These are phyloP conservation scores for Diversispora eburnea DNA, from an alignment of 192 early-diverging fungal species.

Conservation along the genomic window DNA sequence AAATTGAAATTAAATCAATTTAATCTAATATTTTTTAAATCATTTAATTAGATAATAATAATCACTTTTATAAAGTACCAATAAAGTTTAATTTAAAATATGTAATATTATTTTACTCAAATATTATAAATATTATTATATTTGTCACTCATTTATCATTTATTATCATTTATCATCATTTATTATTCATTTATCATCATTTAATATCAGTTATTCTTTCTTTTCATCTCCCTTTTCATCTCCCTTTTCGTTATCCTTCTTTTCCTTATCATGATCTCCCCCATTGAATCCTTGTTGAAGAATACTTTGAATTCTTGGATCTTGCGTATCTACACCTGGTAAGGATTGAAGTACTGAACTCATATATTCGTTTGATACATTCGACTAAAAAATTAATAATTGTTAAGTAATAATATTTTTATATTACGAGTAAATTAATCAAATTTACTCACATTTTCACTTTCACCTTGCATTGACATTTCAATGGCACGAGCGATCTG, in stretches of 20 bases:
- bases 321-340: conserved; percentile 83
- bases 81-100: too few species aligned
- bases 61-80: too few species aligned
- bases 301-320: conserved; percentile 74
- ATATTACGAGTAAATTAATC: not conserved
- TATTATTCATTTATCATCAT: not conserved
- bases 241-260: conserved; percentile 16
- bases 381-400: conserved; percentile 15
- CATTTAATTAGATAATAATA: too few species aligned
- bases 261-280: conserved; percentile 26
- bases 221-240: not conserved
- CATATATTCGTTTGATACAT: conserved; percentile 59
- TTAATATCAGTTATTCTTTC: too few species aligned
- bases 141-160: not conserved
- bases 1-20: too few species aligned
- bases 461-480: conserved; percentile 64
- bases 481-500: conserved; percentile 67
- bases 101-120: too few species aligned
- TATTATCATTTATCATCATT: too few species aligned
- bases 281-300: conserved; percentile 41
- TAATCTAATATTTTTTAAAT: too few species aligned
- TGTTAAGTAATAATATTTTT: not conserved
- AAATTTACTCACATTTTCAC: conserved; percentile 20
- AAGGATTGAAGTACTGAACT: conserved; percentile 73
- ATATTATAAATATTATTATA: too few species aligned